phyloP scores from a whole-genome alignment of 2,329 filamentous ascomycete species.

The Colletotrichum cuscutae region DNA sequence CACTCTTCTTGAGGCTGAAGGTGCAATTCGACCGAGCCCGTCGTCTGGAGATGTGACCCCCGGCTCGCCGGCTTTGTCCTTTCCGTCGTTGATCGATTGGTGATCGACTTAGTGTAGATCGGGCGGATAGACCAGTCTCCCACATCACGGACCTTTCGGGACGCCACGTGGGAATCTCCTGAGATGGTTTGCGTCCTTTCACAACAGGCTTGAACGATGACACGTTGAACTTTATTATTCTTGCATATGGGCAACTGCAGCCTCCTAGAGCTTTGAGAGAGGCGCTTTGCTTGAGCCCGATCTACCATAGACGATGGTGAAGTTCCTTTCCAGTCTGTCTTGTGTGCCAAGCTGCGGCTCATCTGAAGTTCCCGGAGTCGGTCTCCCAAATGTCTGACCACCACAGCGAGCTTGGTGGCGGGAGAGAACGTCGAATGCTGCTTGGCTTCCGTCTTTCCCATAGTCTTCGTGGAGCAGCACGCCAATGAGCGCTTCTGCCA shows the following conservation, averaged over 20 bases:
- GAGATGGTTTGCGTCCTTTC: background rate
- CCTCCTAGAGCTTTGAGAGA: conserved; percentile 3
- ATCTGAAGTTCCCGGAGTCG: background rate
- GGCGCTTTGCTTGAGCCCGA: background rate
- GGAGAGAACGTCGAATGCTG: conserved; percentile 50
- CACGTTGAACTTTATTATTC: background rate
- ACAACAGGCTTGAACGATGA: background rate
- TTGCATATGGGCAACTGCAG: background rate
- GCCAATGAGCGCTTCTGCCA: conserved; percentile 56
- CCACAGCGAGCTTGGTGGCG: conserved; percentile 36
- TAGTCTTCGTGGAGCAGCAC: conserved; percentile 56
- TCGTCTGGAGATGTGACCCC: background rate
- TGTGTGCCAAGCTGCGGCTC: background rate
- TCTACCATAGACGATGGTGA: conserved; percentile 49
- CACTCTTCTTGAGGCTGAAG: too few relatives aligned
- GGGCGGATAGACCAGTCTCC: background rate
- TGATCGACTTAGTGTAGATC: background rate
- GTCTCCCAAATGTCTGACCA: background rate
- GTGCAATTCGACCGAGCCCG: background rate
- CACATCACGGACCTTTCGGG: background rate
- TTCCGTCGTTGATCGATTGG: background rate
- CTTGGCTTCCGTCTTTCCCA: conserved; percentile 46
- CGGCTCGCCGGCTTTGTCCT: background rate
- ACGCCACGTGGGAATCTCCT: background rate
- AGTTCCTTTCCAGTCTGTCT: conserved; percentile 42